phyloP scores from a whole-genome alignment of 441 rosid species.

The Breynia disticha region DNA sequence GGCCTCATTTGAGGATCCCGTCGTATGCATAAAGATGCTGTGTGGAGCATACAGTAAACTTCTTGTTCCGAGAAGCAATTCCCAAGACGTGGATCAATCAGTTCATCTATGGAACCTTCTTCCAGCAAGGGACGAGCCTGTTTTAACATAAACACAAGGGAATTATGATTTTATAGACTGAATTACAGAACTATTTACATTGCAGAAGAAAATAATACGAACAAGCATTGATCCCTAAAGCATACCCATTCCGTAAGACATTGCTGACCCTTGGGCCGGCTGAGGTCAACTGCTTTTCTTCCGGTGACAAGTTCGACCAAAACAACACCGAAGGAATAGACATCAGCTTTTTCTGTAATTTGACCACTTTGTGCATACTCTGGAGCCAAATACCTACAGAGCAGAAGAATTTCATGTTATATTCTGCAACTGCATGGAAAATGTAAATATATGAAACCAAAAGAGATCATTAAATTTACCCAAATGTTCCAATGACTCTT shows the following conservation, averaged over 20 bases:
- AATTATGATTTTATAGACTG: not conserved
- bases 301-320: slow-evolving; percentile 93
- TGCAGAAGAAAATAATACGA: no score
- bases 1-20: slow-evolving; percentile 88
- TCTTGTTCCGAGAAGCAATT: slow-evolving; percentile 56
- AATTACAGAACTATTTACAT: no score
- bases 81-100: slow-evolving; percentile 64
- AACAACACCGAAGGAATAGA: slow-evolving; percentile 94
- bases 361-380: slow-evolving; percentile 97
- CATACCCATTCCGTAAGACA: slow-evolving; percentile 99
- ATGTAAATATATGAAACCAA: slow-evolving; percentile 8
- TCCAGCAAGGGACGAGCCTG: slow-evolving; percentile 96
- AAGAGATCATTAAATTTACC: slow-evolving; percentile 49
- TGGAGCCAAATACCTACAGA: slow-evolving; percentile 89
- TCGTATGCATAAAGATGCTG: slow-evolving; percentile 81
- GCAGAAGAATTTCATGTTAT: slow-evolving; percentile 9
- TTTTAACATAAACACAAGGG: slow-evolving; percentile 16
- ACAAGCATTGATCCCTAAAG: no score
- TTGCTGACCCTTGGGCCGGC: slow-evolving; percentile 90
- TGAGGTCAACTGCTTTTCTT: slow-evolving; percentile 88
- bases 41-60: slow-evolving; percentile 81
- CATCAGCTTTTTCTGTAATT: slow-evolving; percentile 95
- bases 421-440: slow-evolving; percentile 11
- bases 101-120: slow-evolving; percentile 63
- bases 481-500: slow-evolving; percentile 96